A percentile compares a stretch with the other conserved stretches of the same genome.
These are phyloP conservation scores for Solanum lycopersicoides DNA, from an alignment of 257 asterid species.

Conservation along the genomic window DNA sequence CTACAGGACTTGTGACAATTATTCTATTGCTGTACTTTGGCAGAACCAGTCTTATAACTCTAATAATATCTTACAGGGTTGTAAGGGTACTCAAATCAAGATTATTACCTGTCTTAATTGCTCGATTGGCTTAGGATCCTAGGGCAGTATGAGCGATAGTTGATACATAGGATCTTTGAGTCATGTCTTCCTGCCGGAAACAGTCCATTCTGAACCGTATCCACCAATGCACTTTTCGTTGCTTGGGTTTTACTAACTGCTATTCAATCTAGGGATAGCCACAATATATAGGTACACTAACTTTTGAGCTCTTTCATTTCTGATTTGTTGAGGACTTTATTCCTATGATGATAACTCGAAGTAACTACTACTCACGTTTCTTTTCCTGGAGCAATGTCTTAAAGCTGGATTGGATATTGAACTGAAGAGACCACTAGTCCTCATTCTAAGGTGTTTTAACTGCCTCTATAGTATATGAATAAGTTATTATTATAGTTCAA, in stretches of 20 bases:
- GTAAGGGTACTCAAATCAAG: neutral
- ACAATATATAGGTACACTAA: neutral
- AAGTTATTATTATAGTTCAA: no score
- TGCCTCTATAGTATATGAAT: no score
- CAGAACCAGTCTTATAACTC: neutral
- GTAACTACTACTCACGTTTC: no score
- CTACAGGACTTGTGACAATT: neutral
- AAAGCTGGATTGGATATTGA: no score
- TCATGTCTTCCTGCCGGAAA: neutral
- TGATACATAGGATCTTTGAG: neutral
- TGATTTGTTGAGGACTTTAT: no score
- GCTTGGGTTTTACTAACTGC: neutral
- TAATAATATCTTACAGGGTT: neutral
- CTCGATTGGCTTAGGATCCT: neutral
- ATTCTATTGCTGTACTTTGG: neutral
- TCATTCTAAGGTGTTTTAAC: no score
- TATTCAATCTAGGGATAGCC: neutral
- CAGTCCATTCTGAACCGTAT: neutral
- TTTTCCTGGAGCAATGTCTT: no score
- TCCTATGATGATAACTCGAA: no score
- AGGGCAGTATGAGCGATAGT: neutral
- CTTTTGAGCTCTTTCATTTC: neutral
- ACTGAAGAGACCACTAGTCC: no score
- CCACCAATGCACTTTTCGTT: neutral
- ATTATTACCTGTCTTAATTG: neutral